phyloP scores from a whole-genome alignment of 768 basidiomycete genomes.

The Boletellus emodensis region DNA sequence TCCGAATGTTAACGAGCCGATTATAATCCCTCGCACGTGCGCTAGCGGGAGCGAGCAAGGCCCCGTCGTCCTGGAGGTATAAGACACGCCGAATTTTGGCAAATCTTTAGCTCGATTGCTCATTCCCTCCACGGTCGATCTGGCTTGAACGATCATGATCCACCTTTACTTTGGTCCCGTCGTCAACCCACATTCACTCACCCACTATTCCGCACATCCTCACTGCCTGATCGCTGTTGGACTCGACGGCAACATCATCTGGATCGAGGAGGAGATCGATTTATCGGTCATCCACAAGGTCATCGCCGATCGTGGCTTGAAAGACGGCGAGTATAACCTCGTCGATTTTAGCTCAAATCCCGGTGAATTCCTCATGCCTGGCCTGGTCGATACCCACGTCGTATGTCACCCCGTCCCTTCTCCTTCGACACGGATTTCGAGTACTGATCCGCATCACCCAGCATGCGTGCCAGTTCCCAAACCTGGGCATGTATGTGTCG shows the following conservation, averaged over 20 bases:
- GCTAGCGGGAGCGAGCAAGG: background rate
- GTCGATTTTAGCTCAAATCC: conserved; percentile 33
- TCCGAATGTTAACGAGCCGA: no score
- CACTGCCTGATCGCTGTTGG: conserved; percentile 53
- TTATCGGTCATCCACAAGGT: conserved; percentile 46
- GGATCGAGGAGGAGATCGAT: conserved; percentile 62
- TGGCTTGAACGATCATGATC: conserved; percentile 9
- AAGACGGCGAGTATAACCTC: conserved; percentile 31
- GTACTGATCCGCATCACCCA: conserved; percentile 1
- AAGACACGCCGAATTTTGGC: background rate
- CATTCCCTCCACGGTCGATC: no score
- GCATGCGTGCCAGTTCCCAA: conserved; percentile 39
- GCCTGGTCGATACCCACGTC: conserved; percentile 87
- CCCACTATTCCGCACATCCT: conserved; percentile 43
- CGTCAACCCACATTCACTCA: conserved; percentile 48
- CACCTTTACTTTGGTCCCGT: conserved; percentile 56
- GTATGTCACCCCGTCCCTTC: conserved; percentile 42
- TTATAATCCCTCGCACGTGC: background rate
- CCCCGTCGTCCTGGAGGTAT: background rate
- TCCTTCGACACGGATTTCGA: background rate
- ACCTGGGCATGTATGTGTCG: conserved; percentile 28
- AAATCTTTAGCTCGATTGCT: no score
- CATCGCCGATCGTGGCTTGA: conserved; percentile 46
- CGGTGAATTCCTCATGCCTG: conserved; percentile 75
- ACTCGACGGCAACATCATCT: conserved; percentile 54